Conservation (phyloP, 805 yeast genomes). For the Candida maltosa region DNA sequence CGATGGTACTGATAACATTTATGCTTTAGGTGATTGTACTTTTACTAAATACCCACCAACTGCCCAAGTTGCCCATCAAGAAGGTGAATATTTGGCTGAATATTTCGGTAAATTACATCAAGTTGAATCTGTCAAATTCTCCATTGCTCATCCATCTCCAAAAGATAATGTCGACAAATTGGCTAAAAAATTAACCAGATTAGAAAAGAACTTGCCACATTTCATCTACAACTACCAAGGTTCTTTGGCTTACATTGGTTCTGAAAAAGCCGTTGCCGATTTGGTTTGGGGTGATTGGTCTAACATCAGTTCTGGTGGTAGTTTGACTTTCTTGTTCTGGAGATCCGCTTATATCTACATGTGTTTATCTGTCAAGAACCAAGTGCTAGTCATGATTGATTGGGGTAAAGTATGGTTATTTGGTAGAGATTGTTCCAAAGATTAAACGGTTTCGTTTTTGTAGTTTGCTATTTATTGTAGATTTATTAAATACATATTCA, state of each 20-base stretch:
- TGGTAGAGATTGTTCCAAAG: slow-evolving; percentile 93
- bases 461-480: too few relatives aligned
- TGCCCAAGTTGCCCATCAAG: slow-evolving; percentile 96
- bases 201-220: slow-evolving; percentile 46
- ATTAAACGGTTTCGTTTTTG: too few relatives aligned
- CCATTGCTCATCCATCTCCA: slow-evolving; percentile 36
- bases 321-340: slow-evolving; percentile 90
- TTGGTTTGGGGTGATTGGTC: slow-evolving; percentile 76
- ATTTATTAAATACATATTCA: too few relatives aligned
- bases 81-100: slow-evolving; percentile 77
- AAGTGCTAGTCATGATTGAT: slow-evolving; percentile 78
- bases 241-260: slow-evolving; percentile 89
- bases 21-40: slow-evolving; percentile 93
- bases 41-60: slow-evolving; percentile 91
- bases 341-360: slow-evolving; percentile 88
- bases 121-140: slow-evolving; percentile 54
- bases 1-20: slow-evolving; percentile 79
- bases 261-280: slow-evolving; percentile 93
- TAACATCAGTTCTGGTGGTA: slow-evolving; percentile 78
- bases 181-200: slow-evolving; percentile 43
- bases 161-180: slow-evolving; percentile 43
- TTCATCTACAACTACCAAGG: slow-evolving; percentile 89
- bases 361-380: slow-evolving; percentile 88
- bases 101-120: slow-evolving; percentile 64
- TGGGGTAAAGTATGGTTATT: slow-evolving; percentile 86